A percentile compares a stretch with the other conserved stretches of the same genome.
Conservation (phyloP, 345 rosid genomes). For the Boechera retrofracta region DNA sequence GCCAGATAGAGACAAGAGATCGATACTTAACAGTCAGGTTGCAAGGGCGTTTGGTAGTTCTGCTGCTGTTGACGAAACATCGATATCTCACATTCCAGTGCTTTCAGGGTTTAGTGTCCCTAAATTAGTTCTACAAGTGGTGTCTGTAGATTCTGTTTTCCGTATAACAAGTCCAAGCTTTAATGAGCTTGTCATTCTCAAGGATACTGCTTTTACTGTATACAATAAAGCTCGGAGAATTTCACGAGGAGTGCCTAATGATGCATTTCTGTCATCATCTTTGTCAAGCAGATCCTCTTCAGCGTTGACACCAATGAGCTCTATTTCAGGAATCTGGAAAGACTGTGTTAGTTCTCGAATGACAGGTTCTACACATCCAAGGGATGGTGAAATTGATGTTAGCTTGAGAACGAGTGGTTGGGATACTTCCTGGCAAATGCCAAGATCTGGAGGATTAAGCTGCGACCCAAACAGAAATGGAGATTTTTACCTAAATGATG, state of each 20-base stretch:
- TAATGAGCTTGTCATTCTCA: constrained; percentile 82
- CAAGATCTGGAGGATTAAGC: constrained; percentile 81
- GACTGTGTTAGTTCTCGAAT: constrained; percentile 85
- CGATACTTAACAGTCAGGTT: constrained; percentile 72
- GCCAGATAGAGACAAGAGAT: constrained; percentile 75
- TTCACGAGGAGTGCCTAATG: constrained; percentile 72
- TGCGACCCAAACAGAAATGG: constrained; percentile 83
- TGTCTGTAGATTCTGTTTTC: constrained; percentile 89
- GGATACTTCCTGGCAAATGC: constrained; percentile 90
- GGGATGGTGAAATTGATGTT: constrained; percentile 93
- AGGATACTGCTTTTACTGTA: constrained; percentile 94
- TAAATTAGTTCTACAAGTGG: constrained; percentile 84
- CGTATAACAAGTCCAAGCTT: constrained; percentile 89
- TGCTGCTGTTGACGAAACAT: constrained; percentile 88
- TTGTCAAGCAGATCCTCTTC: constrained; percentile 72
- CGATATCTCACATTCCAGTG: constrained; percentile 72
- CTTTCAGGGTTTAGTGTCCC: constrained; percentile 91
- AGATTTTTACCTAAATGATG: constrained; percentile 66
- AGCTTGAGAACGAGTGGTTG: constrained; percentile 75
- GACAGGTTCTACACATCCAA: constrained; percentile 71
- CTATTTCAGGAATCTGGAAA: constrained; percentile 88
- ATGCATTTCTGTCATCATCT: constrained; percentile 63
- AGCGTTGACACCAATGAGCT: constrained; percentile 58
- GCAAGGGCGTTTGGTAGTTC: constrained; percentile 88
- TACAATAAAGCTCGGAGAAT: constrained; percentile 94